Conservation (phyloP, 805 yeast genomes). For the Yamadazyma ubonensis region DNA sequence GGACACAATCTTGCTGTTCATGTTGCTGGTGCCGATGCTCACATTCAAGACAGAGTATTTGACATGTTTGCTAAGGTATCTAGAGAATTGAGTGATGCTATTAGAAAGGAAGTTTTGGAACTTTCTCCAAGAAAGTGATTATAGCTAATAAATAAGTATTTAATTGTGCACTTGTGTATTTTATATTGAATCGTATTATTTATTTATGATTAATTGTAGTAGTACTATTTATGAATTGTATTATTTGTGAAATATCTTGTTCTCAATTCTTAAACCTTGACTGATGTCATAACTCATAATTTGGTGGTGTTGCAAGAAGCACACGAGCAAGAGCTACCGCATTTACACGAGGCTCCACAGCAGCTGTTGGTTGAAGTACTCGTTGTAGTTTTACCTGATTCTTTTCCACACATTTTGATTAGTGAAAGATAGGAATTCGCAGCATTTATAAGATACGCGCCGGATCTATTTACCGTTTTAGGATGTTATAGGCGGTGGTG, state of each 20-base stretch:
- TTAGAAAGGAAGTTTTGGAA: constrained; percentile 60
- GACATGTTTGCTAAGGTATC: constrained; percentile 75
- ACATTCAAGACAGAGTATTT: constrained; percentile 74
- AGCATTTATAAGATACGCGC: constrained; percentile 5
- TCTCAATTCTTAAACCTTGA: too few species aligned
- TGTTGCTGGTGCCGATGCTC: constrained; percentile 62
- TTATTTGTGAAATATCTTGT: too few species aligned
- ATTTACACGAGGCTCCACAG: constrained; percentile 40
- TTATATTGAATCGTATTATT: neutral
- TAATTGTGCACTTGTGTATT: neutral
- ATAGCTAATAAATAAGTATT: constrained; percentile 9
- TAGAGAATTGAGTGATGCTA: constrained; percentile 61
- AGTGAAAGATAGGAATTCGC: constrained; percentile 3
- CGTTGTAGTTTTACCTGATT: constrained; percentile 2
- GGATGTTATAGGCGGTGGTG: constrained; percentile 8
- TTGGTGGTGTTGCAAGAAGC: constrained; percentile 44
- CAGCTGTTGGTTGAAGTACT: constrained; percentile 21
- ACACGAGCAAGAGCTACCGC: constrained; percentile 42
- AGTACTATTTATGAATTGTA: too few species aligned
- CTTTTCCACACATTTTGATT: constrained; percentile 22
- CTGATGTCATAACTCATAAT: constrained; percentile 23
- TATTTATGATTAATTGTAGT: neutral
- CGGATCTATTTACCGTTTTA: constrained; percentile 14
- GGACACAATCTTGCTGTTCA: constrained; percentile 83
- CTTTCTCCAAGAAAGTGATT: constrained; percentile 45